A percentile compares a stretch with the other conserved stretches of the same genome.
phyloP scores from a whole-genome alignment of 192 early-diverging fungal genomes.

The Backusella mclennaniae region DNA sequence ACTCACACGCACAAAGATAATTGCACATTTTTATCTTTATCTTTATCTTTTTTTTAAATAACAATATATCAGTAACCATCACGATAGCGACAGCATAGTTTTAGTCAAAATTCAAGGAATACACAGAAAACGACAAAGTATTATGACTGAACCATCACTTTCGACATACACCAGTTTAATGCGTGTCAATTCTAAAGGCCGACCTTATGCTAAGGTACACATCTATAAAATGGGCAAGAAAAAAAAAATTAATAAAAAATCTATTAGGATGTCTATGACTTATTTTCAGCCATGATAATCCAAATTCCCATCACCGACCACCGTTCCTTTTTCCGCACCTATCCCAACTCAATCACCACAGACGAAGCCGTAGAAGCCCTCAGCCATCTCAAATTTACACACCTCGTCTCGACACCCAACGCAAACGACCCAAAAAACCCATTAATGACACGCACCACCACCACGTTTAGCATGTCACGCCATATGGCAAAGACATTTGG shows the following conservation, averaged over 20 bases:
- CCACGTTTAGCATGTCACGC: slow-evolving; percentile 53
- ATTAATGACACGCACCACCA: slow-evolving; percentile 49
- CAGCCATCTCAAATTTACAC: slow-evolving; percentile 28
- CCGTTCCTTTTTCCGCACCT: slow-evolving; percentile 40
- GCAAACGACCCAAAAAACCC: slow-evolving; percentile 38
- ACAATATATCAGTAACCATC: background rate
- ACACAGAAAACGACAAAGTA: background rate
- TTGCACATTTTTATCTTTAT: too few relatives aligned
- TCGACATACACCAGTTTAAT: slow-evolving; percentile 41
- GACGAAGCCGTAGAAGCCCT: background rate
- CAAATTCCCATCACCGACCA: slow-evolving; percentile 48
- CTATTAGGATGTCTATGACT: slow-evolving; percentile 49
- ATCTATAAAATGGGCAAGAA: background rate
- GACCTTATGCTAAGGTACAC: slow-evolving; percentile 56
- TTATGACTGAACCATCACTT: background rate
- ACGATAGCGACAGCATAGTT: too few relatives aligned
- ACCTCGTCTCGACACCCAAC: slow-evolving; percentile 45
- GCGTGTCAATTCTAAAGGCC: slow-evolving; percentile 51
- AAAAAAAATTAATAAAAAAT: background rate
- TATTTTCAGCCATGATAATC: slow-evolving; percentile 51
- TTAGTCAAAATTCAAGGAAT: background rate
- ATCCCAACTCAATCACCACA: slow-evolving; percentile 8
- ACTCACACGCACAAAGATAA: too few relatives aligned
- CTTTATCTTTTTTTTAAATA: background rate
- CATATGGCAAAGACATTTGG: slow-evolving; percentile 55